These are phyloP conservation scores for Umbellularia californica DNA, from an alignment of 164 flowering plant species.

Conservation along the genomic window DNA sequence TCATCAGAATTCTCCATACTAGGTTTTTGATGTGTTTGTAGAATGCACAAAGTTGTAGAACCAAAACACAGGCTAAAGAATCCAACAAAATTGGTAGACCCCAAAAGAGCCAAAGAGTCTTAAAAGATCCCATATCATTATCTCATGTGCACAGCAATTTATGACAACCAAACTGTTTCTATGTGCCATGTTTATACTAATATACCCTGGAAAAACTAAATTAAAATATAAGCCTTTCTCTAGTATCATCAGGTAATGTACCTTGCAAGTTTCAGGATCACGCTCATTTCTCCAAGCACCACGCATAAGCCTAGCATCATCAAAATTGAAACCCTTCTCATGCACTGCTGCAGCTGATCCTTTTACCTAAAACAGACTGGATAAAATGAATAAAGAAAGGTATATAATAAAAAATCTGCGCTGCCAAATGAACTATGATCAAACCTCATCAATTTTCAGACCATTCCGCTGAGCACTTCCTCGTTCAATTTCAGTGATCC, in stretches of 20 bases:
- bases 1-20: too few species aligned
- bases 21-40: too few species aligned
- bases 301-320: constrained; percentile 82
- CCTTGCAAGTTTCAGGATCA: constrained; percentile 85
- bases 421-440: neutral
- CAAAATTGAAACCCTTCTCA: constrained; percentile 96
- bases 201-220: too few species aligned
- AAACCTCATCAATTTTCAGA: constrained; percentile 55
- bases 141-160: too few species aligned
- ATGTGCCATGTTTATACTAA: too few species aligned
- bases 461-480: constrained; percentile 73
- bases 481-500: constrained; percentile 85
- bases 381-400: constrained; percentile 5
- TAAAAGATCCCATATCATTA: too few species aligned
- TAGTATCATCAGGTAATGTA: constrained; percentile 15
- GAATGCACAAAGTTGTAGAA: too few species aligned
- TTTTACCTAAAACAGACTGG: constrained; percentile 30
- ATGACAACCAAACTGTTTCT: too few species aligned
- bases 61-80: too few species aligned
- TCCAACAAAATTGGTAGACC: too few species aligned
- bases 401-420: neutral
- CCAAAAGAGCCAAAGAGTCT: too few species aligned
- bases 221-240: neutral
- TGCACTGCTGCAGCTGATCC: constrained; percentile 42
- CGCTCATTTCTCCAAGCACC: constrained; percentile 98